A percentile compares a stretch with the other conserved stretches of the same genome.
Conservation (phyloP, 345 rosid species). For the Acer campestre region DNA sequence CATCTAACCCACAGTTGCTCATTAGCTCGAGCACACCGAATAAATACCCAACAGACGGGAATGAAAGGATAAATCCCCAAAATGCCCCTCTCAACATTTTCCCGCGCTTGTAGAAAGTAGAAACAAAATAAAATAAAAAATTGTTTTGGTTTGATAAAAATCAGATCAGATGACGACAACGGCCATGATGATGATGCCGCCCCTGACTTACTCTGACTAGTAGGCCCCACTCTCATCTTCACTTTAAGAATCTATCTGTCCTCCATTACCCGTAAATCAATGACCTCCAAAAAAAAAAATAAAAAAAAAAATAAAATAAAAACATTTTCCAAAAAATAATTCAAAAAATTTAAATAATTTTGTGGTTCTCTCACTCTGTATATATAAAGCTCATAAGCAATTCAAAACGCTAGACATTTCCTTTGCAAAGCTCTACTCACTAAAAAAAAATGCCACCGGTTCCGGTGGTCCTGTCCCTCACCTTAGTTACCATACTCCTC, state of each 20-base stretch:
- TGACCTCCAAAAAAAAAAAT: constrained; percentile 15
- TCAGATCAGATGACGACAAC: constrained; percentile 27
- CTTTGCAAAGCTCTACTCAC: neutral
- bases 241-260: constrained; percentile 51
- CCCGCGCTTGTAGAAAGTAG: constrained; percentile 23
- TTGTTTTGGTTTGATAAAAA: neutral
- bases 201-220: neutral
- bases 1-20: neutral
- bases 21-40: neutral
- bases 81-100: constrained; percentile 17
- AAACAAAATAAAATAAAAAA: neutral
- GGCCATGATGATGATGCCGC: constrained; percentile 23
- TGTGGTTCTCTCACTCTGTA: neutral
- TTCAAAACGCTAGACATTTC: constrained; percentile 3
- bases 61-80: neutral
- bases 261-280: constrained; percentile 70
- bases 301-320: neutral
- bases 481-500: constrained; percentile 35
- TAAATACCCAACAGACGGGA: neutral
- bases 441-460: constrained; percentile 23
- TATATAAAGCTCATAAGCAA: constrained; percentile 19
- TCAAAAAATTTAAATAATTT: neutral
- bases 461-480: constrained; percentile 38
- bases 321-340: neutral
- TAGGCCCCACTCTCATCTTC: constrained; percentile 22